Evolutionary conservation across 176 grass and related monocot genomes (phyloP).

Genomic region (Cenchrus americanus): DNA sequence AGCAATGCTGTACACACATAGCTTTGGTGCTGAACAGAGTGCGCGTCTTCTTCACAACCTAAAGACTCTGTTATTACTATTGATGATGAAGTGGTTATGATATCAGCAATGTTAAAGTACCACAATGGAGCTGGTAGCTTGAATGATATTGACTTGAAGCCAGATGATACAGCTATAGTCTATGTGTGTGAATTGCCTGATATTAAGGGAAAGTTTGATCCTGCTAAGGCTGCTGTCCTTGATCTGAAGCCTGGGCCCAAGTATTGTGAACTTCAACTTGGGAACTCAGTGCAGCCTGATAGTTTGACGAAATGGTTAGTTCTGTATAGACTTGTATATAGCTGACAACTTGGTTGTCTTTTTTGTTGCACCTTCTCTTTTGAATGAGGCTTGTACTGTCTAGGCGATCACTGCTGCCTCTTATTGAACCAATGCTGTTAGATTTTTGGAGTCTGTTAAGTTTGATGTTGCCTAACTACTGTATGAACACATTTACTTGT

Average conservation of each 20-base stretch:
- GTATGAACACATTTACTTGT: neutral
- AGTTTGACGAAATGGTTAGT: slow-evolving; percentile 64
- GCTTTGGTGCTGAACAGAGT: slow-evolving; percentile 63
- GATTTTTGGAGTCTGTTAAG: neutral
- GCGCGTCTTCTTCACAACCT: slow-evolving; percentile 43
- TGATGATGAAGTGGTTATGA: slow-evolving; percentile 89
- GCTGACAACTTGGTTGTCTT: neutral
- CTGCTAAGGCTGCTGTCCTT: slow-evolving; percentile 72
- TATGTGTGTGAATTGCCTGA: slow-evolving; percentile 92
- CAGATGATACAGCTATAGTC: slow-evolving; percentile 84
- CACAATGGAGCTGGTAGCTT: slow-evolving; percentile 43
- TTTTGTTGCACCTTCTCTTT: neutral
- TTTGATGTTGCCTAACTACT: slow-evolving; percentile 2
- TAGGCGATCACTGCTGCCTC: neutral
- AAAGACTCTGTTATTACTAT: slow-evolving; percentile 62
- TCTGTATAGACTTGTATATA: slow-evolving; percentile 4
- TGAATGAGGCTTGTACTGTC: slow-evolving; percentile 22
- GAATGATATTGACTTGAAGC: slow-evolving; percentile 56
- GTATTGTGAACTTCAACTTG: slow-evolving; percentile 89
- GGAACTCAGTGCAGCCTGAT: slow-evolving; percentile 89
- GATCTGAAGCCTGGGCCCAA: slow-evolving; percentile 79
- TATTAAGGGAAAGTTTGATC: slow-evolving; percentile 97
- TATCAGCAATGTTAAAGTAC: slow-evolving; percentile 76
- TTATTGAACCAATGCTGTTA: neutral
- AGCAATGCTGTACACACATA: slow-evolving; percentile 95